A percentile compares a stretch with the other conserved stretches of the same genome.
Evolutionary conservation across 192 early-diverging fungal species (phyloP).

Genomic region (Funneliformis mosseae): DNA sequence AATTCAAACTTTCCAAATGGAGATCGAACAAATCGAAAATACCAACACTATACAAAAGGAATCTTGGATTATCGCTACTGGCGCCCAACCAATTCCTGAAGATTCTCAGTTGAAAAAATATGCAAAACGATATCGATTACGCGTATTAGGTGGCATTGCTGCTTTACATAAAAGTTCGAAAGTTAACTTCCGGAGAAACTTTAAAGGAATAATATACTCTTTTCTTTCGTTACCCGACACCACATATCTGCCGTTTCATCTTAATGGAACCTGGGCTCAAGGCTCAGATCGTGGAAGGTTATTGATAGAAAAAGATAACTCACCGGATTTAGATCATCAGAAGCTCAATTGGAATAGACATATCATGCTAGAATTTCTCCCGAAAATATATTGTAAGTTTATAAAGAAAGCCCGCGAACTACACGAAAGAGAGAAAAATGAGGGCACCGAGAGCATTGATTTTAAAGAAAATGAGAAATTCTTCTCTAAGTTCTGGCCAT

Average conservation of each 20-base stretch:
- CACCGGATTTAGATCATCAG: slow-evolving; percentile 7
- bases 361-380: slow-evolving; percentile 13
- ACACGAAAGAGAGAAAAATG: not conserved
- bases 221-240: slow-evolving; percentile 1
- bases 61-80: not conserved
- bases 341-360: slow-evolving; percentile 22
- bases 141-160: slow-evolving; percentile 13
- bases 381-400: not conserved
- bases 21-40: not conserved
- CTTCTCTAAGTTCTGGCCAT: slow-evolving; percentile 17
- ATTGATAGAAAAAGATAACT: not conserved
- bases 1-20: slow-evolving; percentile 1
- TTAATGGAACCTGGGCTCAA: slow-evolving; percentile 5
- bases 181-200: not conserved
- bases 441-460: no score
- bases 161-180: not conserved
- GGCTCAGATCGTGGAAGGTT: slow-evolving; percentile 18
- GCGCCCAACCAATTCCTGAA: not conserved
- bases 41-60: not conserved
- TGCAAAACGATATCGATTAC: slow-evolving; percentile 8
- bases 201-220: not conserved
- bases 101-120: not conserved
- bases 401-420: not conserved
- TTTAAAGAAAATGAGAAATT: no score
- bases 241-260: slow-evolving; percentile 9